Conservation (phyloP, 2,329 filamentous ascomycete species). For the Sporothrix brunneoviolacea region DNA sequence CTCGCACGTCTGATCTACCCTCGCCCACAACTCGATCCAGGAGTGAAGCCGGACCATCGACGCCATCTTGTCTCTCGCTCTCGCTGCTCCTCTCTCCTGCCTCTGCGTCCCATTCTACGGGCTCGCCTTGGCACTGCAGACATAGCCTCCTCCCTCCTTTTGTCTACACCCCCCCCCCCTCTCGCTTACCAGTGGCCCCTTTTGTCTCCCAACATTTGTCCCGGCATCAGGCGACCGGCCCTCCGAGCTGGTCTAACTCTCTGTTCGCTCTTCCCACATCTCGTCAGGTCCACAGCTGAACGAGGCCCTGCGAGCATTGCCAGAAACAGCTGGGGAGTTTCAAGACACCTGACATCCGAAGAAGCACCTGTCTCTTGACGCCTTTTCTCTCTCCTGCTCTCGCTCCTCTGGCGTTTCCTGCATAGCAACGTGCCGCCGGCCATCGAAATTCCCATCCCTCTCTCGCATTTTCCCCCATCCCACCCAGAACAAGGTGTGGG, state of each 20-base stretch:
- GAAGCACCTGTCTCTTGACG: neutral
- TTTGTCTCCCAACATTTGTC: conserved; percentile 5
- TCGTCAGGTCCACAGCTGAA: conserved; percentile 5
- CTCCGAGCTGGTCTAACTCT: conserved; percentile 2
- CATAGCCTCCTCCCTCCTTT: neutral
- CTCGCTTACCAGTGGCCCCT: too few species aligned
- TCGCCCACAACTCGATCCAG: neutral
- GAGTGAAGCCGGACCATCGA: neutral
- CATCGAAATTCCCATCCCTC: conserved; percentile 3
- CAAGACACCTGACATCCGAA: conserved; percentile 35
- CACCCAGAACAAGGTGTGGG: neutral
- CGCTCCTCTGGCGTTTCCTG: neutral
- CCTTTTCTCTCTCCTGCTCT: neutral
- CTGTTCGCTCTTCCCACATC: conserved; percentile 1
- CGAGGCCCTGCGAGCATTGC: conserved; percentile 17
- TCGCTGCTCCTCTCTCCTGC: neutral
- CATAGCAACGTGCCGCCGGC: conserved; percentile 3
- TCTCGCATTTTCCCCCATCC: conserved; percentile 3
- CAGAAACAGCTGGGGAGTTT: conserved; percentile 30
- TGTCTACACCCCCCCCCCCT: conserved; percentile 1
- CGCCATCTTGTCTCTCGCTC: neutral
- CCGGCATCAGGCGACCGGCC: conserved; percentile 7
- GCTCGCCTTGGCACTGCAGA: neutral
- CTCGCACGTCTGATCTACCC: conserved; percentile 35
- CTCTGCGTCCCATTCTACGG: too few species aligned